Evolutionary conservation across 495 filamentous ascomycete genomes (phyloP).

Genomic region (Trichoderma parareesei): DNA sequence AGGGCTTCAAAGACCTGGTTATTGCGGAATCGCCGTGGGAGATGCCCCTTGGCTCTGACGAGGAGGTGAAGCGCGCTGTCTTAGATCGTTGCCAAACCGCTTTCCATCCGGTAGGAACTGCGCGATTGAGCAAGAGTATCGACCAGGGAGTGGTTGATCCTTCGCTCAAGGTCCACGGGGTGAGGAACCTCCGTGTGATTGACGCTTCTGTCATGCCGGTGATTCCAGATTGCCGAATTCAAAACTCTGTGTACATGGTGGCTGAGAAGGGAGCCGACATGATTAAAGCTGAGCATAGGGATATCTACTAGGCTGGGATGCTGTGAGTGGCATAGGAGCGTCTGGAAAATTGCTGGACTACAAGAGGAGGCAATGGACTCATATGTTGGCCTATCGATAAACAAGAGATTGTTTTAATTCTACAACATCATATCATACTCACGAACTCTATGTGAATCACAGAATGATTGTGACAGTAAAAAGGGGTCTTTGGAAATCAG

Average conservation of each 20-base stretch:
- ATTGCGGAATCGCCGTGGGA: constrained; percentile 48
- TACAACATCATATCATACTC: too few species aligned
- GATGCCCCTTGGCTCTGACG: constrained; percentile 48
- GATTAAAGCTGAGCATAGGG: constrained; percentile 9
- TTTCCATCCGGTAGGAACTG: constrained; percentile 49
- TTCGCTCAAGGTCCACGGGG: constrained; percentile 46
- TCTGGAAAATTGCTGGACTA: too few species aligned
- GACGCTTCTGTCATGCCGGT: constrained; percentile 40
- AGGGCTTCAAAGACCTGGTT: constrained; percentile 51
- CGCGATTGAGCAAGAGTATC: constrained; percentile 44
- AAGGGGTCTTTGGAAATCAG: too few species aligned
- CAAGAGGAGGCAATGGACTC: not conserved
- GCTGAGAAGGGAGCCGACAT: constrained; percentile 36
- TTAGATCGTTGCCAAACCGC: constrained; percentile 51
- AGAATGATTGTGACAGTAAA: too few species aligned
- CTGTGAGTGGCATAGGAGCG: too few species aligned
- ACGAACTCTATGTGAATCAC: too few species aligned
- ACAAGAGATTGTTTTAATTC: too few species aligned
- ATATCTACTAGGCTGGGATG: not conserved
- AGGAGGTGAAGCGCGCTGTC: constrained; percentile 49
- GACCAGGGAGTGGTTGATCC: constrained; percentile 46
- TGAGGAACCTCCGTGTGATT: constrained; percentile 43
- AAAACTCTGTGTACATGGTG: constrained; percentile 49
- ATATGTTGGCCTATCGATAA: too few species aligned
- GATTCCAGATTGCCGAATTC: constrained; percentile 39